Evolutionary conservation across 352 stramenopile genomes (phyloP).

Genomic region (Phytopythium vexans): DNA sequence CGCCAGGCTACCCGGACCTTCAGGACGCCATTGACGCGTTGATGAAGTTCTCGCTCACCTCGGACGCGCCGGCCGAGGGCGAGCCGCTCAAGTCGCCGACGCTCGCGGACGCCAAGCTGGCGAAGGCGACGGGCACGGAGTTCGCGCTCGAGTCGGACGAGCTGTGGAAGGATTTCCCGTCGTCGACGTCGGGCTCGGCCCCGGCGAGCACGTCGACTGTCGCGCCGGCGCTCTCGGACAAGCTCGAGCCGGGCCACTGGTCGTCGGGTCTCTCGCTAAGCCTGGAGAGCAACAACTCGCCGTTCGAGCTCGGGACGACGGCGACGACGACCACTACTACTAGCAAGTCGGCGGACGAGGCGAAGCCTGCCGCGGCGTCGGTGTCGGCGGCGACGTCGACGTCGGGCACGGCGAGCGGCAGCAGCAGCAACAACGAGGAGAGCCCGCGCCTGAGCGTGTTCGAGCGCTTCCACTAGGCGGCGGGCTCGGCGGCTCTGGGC

Average conservation of each 20-base stretch:
- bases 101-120: background rate
- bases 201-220: conserved; percentile 6
- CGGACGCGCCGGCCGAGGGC: conserved; percentile 23
- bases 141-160: conserved; percentile 64
- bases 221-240: conserved; percentile 25
- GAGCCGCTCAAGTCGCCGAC: conserved; percentile 6
- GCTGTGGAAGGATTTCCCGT: conserved; percentile 78
- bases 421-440: conserved; percentile 54
- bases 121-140: conserved; percentile 33
- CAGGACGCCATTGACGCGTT: conserved; percentile 86
- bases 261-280: conserved; percentile 55
- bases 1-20: conserved; percentile 60
- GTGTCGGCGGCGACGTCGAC: conserved; percentile 13
- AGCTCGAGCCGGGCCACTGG: conserved; percentile 43
- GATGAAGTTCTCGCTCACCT: conserved; percentile 82
- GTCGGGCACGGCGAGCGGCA: conserved; percentile 23
- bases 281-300: conserved; percentile 42
- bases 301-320: conserved; percentile 27
- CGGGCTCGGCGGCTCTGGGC: conserved; percentile 1
- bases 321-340: conserved; percentile 3
- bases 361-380: background rate
- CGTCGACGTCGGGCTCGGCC: conserved; percentile 15
- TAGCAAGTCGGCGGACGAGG: conserved; percentile 9
- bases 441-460: conserved; percentile 80
- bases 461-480: conserved; percentile 76